Base-by-base conservation (phyloP, 2,329 filamentous ascomycete genomes). In the Fusarium graminum region DNA sequence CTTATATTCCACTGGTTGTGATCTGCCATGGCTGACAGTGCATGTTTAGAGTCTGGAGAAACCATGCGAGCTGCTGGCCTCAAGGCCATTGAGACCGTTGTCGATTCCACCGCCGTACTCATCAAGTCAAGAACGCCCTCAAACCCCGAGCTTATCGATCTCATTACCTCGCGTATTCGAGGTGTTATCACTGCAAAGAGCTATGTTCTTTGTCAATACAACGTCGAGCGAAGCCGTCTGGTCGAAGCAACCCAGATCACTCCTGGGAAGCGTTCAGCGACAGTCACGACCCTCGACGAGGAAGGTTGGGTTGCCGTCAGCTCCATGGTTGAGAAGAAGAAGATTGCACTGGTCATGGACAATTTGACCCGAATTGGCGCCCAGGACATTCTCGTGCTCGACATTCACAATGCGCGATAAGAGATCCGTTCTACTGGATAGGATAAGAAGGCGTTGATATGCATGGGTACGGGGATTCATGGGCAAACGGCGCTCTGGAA, bases 51-150 rank as follows among this genome's bases (percentile, higher is more conserved):
- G 83, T 98, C 95, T 19, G 95, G 95, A 56, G 94, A 98, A 80
- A 99, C 95, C 1, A 99, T 99, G 95, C 91, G 92, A 74, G 95
- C 94, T 19, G 94, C 94, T 41, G 95, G 95, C 25, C 86, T 99
- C 49, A 94, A 93, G 80, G 90, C 94, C 56, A 97, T 98, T 72
- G 93, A 95, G 72, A 99, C 95, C 4, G 93, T 99, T 26, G 86
- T 97, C 50, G 89, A 93, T 57, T 94, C 91, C 54, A 92, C 90
- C 17, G 94, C 95, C 30, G 90, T 97, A 45, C 86, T 99, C 59
- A 94, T 99, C 83, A 94, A 94, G 82, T 97, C 93, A 40, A 93
- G 90, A 76, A 86, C 89, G 57, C 90, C 94, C 7, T 92, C 90
- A 63, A 92, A 97, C 78, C 87, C 88, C 6, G 88, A 89, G 65